These are phyloP conservation scores for Striga hermonthica DNA, from an alignment of 305 asterid genomes.

Conservation along the genomic window DNA sequence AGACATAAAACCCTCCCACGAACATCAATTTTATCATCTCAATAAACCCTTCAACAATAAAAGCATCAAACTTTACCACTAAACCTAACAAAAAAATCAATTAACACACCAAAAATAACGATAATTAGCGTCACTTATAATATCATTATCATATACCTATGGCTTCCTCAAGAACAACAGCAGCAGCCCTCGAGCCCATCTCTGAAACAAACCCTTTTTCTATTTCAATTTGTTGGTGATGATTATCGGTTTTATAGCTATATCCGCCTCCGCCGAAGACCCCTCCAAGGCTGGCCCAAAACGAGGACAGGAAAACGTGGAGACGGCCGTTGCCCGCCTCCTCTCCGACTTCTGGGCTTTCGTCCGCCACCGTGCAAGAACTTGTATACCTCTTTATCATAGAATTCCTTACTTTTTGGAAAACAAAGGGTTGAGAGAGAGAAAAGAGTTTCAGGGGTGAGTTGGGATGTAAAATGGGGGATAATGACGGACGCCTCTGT, in stretches of 20 bases:
- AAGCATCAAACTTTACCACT: not conserved
- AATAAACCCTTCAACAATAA: not conserved
- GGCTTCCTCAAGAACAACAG: conserved; percentile 39
- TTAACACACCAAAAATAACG: not conserved
- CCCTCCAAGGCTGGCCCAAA: conserved; percentile 64
- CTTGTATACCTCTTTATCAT: not conserved
- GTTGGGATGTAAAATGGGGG: conserved; percentile 22
- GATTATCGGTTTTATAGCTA: not conserved
- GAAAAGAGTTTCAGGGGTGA: not conserved
- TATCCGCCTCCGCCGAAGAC: conserved; percentile 46
- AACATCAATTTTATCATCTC: no score
- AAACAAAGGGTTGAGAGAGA: conserved; percentile 6
- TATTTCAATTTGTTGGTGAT: conserved; percentile 14
- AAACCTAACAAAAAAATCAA: not conserved
- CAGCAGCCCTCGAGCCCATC: conserved; percentile 50
- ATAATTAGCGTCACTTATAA: no score
- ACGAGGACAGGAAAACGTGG: conserved; percentile 59
- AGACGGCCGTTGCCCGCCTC: conserved; percentile 67
- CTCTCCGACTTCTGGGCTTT: conserved; percentile 49
- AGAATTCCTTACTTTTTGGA: not conserved
- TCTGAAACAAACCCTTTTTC: conserved; percentile 40
- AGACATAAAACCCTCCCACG: not conserved
- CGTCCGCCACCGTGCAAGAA: conserved; percentile 62
- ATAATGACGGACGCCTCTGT: conserved; percentile 31
- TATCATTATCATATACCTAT: conserved; percentile 40